phyloP scores from a whole-genome alignment of 2,329 filamentous ascomycete genomes.

The Seiridium cupressi region DNA sequence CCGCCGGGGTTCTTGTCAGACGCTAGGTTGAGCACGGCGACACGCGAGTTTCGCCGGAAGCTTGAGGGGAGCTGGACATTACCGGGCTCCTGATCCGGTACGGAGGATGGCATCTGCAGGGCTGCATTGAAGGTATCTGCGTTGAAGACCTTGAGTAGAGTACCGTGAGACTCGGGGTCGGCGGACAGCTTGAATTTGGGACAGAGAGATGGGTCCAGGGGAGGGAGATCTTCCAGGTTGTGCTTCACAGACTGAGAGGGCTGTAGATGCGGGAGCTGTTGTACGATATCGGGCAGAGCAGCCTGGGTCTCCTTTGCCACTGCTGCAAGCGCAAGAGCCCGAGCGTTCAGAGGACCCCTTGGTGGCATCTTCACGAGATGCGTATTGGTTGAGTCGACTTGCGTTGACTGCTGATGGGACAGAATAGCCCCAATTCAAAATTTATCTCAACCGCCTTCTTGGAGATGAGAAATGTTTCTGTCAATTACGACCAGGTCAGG shows the following conservation, averaged over 20 bases:
- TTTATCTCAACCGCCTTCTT: too few relatives aligned
- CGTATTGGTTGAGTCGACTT: too few relatives aligned
- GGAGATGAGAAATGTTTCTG: too few relatives aligned
- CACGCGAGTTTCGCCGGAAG: constrained; percentile 16
- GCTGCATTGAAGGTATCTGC: constrained; percentile 59
- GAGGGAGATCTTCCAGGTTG: constrained; percentile 32
- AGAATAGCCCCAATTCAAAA: too few relatives aligned
- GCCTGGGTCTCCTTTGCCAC: constrained; percentile 45
- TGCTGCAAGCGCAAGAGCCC: constrained; percentile 29
- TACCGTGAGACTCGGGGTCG: constrained; percentile 21
- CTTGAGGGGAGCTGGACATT: constrained; percentile 15
- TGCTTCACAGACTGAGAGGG: constrained; percentile 36
- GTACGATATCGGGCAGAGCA: constrained; percentile 45
- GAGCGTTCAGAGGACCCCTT: background rate
- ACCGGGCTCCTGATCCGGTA: background rate
- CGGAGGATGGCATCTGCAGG: constrained; percentile 31
- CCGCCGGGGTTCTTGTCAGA: constrained; percentile 49
- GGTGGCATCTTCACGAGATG: background rate
- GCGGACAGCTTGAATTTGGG: constrained; percentile 33
- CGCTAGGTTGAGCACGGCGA: constrained; percentile 57
- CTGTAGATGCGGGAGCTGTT: constrained; percentile 37
- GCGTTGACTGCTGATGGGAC: too few relatives aligned
- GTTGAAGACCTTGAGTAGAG: constrained; percentile 48
- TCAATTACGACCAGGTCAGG: too few relatives aligned
- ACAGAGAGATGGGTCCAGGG: constrained; percentile 38